Percentiles rank a stretch among this genome's conserved stretches.
These are phyloP conservation scores for Marasmius oreades DNA, from an alignment of 1,284 basidiomycete species.

Conservation along the genomic window DNA sequence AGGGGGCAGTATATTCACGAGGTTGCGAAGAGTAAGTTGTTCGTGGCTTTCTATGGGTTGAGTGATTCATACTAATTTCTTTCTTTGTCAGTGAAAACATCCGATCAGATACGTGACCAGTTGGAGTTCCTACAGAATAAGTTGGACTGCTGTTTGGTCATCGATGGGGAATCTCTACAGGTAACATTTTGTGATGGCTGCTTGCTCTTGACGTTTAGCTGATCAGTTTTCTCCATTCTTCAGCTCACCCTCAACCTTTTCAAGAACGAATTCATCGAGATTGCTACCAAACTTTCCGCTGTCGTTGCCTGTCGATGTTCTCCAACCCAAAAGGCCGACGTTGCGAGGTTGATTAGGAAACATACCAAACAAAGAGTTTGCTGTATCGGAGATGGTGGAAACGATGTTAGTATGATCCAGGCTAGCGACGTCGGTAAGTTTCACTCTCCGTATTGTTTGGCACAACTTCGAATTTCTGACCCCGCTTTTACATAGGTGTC, in stretches of 20 bases:
- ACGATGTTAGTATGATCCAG: constrained; percentile 96
- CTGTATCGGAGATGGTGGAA: constrained; percentile 95
- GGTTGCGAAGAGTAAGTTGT: constrained; percentile 84
- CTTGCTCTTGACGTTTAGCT: constrained; percentile 32
- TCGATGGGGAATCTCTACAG: constrained; percentile 96
- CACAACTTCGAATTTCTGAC: constrained; percentile 3
- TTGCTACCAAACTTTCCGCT: constrained; percentile 92
- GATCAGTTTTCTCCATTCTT: constrained; percentile 10
- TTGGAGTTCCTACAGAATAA: constrained; percentile 96
- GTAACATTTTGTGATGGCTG: background rate
- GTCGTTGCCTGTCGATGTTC: constrained; percentile 98
- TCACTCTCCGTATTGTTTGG: background rate
- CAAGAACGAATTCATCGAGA: constrained; percentile 92
- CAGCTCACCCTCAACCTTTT: constrained; percentile 89
- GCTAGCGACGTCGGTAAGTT: constrained; percentile 88
- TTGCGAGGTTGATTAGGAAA: constrained; percentile 87
- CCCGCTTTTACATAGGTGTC: constrained; percentile 54
- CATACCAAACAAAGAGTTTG: constrained; percentile 94
- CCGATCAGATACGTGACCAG: constrained; percentile 82
- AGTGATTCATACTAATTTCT: constrained; percentile 9
- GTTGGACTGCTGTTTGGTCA: constrained; percentile 95
- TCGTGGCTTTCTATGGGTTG: constrained; percentile 2
- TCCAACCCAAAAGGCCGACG: constrained; percentile 98
- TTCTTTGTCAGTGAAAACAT: constrained; percentile 63
- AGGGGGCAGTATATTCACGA: constrained; percentile 98